Percentiles rank a stretch among this genome's conserved stretches.
These are phyloP conservation scores for Oxytropis ochrocephala DNA, from an alignment of 306 rosid genomes.

Conservation along the genomic window DNA sequence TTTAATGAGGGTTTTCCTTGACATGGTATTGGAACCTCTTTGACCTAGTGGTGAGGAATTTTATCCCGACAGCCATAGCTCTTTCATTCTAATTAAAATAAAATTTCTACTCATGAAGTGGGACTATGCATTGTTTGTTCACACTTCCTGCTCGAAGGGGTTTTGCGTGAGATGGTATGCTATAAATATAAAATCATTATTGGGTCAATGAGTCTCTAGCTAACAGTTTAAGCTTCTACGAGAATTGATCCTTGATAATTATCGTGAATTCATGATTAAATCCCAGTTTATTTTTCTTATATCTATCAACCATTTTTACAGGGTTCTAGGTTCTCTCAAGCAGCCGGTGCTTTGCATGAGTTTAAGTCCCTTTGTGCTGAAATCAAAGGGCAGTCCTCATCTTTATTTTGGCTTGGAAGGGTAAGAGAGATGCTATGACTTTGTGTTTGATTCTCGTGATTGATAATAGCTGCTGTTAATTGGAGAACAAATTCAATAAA, in stretches of 20 bases:
- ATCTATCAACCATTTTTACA: constrained; percentile 31
- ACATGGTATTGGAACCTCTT: background rate
- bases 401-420: constrained; percentile 88
- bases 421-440: constrained; percentile 30
- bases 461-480: background rate
- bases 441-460: background rate
- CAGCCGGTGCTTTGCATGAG: constrained; percentile 88
- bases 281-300: constrained; percentile 19
- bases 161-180: background rate
- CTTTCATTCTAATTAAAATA: background rate
- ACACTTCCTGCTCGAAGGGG: background rate
- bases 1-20: background rate
- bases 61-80: background rate
- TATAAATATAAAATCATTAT: background rate
- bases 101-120: background rate
- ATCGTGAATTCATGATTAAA: constrained; percentile 6
- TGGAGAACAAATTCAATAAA: constrained; percentile 2
- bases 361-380: constrained; percentile 66
- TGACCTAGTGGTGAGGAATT: background rate
- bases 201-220: background rate
- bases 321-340: constrained; percentile 92
- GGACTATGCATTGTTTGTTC: background rate
- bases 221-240: background rate
- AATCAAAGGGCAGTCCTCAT: constrained; percentile 45
- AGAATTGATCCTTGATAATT: background rate